These are phyloP conservation scores for Climacium dendroides DNA, from an alignment of 225 moss, liverwort and hornwort genomes.

Conservation along the genomic window DNA sequence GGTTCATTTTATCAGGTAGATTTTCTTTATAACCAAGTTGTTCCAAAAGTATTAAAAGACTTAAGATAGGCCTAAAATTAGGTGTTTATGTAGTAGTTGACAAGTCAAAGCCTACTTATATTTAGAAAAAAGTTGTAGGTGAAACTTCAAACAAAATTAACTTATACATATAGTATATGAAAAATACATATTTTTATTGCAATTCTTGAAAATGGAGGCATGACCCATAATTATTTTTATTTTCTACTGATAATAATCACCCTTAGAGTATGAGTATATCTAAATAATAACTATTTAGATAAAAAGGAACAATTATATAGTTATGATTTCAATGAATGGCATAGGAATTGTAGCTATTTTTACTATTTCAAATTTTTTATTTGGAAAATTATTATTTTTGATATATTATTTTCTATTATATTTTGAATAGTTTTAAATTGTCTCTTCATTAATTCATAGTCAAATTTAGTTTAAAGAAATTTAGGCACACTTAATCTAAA, in stretches of 20 bases:
- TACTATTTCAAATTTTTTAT: background rate
- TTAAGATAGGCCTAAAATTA: too few species aligned
- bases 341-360: background rate
- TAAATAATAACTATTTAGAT: too few species aligned
- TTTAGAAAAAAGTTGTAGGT: background rate
- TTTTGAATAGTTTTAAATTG: background rate
- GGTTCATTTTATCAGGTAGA: background rate
- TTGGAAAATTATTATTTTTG: too few species aligned
- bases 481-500: background rate
- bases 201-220: background rate
- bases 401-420: too few species aligned
- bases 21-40: too few species aligned
- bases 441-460: background rate
- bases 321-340: background rate
- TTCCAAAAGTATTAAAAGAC: background rate
- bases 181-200: background rate
- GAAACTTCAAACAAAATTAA: too few species aligned
- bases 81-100: too few species aligned
- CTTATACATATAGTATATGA: too few species aligned
- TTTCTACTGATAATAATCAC: background rate
- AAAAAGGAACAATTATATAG: accelerated
- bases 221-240: too few species aligned
- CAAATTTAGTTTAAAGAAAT: background rate
- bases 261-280: background rate
- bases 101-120: too few species aligned